These are phyloP conservation scores for Fusarium chlamydosporum DNA, from an alignment of 2,329 filamentous ascomycete genomes.

Conservation along the genomic window DNA sequence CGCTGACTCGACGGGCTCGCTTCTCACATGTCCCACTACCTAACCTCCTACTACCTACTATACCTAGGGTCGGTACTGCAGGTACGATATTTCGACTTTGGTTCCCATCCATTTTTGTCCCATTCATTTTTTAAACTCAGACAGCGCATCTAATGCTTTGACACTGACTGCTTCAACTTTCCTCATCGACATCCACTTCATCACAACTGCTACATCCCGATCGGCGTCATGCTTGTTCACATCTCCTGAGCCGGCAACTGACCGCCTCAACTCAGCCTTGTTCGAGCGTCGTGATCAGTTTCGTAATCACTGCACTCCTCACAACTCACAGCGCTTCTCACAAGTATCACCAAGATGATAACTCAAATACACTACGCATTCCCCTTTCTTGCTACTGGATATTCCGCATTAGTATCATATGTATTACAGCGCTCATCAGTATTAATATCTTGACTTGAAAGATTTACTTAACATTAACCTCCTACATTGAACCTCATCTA, in stretches of 20 bases:
- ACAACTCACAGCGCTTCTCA: slow-evolving; percentile 17
- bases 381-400: slow-evolving; percentile 35
- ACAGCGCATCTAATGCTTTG: not conserved
- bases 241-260: slow-evolving; percentile 41
- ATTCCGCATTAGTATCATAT: slow-evolving; percentile 22
- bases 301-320: slow-evolving; percentile 31
- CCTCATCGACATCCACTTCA: not conserved
- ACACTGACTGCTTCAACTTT: not conserved
- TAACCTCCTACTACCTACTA: not conserved
- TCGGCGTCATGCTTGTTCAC: slow-evolving; percentile 43
- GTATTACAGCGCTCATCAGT: slow-evolving; percentile 27
- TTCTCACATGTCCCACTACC: not conserved
- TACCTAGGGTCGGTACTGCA: too few relatives aligned
- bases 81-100: slow-evolving; percentile 12
- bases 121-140: slow-evolving; percentile 1
- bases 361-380: slow-evolving; percentile 35
- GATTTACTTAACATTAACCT: not conserved
- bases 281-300: slow-evolving; percentile 42
- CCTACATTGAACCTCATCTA: not conserved
- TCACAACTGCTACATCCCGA: slow-evolving; percentile 2
- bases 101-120: slow-evolving; percentile 17
- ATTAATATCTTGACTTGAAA: slow-evolving; percentile 42
- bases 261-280: slow-evolving; percentile 31
- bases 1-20: slow-evolving; percentile 49
- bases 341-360: slow-evolving; percentile 48